Evolutionary conservation across 2,329 filamentous ascomycete genomes (phyloP).

Genomic region (Periconia macrospinosa): DNA sequence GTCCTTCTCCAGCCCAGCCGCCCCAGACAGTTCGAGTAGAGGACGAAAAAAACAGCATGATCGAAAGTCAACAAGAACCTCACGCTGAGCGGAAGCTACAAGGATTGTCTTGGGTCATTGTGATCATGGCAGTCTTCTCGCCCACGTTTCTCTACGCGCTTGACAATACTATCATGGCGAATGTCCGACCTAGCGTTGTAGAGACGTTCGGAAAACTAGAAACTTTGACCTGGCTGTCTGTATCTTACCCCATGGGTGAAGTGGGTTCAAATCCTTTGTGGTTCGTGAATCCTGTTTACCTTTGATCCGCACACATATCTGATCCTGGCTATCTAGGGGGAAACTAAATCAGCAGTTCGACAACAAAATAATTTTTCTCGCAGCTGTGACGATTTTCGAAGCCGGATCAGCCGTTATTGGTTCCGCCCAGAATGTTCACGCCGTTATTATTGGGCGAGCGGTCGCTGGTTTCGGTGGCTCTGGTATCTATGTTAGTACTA

Average conservation of each 20-base stretch:
- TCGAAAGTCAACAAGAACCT: too few species aligned
- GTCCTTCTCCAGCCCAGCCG: too few species aligned
- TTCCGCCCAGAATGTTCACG: conserved; percentile 22
- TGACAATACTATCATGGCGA: conserved; percentile 33
- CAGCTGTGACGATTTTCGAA: conserved; percentile 25
- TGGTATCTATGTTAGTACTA: conserved; percentile 41
- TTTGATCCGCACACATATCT: too few species aligned
- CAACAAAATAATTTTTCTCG: conserved; percentile 48
- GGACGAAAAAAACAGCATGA: too few species aligned
- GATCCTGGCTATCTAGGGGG: neutral
- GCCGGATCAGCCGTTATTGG: conserved; percentile 31
- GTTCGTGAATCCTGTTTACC: conserved; percentile 35
- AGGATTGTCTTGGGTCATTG: too few species aligned
- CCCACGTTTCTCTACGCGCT: conserved; percentile 28
- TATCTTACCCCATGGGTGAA: conserved; percentile 12
- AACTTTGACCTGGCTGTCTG: conserved; percentile 16
- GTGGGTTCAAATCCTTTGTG: conserved; percentile 4
- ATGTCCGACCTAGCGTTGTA: conserved; percentile 22
- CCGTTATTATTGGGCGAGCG: conserved; percentile 45
- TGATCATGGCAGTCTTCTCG: too few species aligned
- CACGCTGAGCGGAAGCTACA: too few species aligned
- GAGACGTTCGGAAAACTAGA: conserved; percentile 10
- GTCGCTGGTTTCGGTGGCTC: conserved; percentile 49
- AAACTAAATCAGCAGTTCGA: conserved; percentile 47
- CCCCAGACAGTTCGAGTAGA: too few species aligned